A percentile compares a stretch with the other conserved stretches of the same genome.
Evolutionary conservation across 768 basidiomycete species (phyloP).

Genomic region (Tricholomella constricta): DNA sequence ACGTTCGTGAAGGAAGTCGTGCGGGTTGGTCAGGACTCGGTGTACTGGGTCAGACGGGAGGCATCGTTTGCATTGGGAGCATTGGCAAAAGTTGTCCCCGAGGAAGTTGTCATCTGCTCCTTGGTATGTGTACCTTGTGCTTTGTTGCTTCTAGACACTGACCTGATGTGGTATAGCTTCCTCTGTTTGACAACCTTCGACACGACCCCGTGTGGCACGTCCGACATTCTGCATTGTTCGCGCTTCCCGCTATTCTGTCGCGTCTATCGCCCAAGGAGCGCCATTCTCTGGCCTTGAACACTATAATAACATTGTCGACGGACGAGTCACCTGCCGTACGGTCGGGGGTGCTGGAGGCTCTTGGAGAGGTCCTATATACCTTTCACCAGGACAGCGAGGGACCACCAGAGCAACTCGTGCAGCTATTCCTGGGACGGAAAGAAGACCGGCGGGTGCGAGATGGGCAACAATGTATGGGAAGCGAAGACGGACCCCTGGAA

Average conservation of each 20-base stretch:
- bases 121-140: conserved; percentile 47
- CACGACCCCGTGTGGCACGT: conserved; percentile 79
- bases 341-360: conserved; percentile 77
- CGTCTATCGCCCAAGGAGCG: conserved; percentile 62
- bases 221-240: conserved; percentile 84
- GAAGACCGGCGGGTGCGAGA: conserved; percentile 43
- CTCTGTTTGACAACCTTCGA: conserved; percentile 72
- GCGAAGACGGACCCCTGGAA: conserved; percentile 25
- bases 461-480: conserved; percentile 32
- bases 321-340: conserved; percentile 73
- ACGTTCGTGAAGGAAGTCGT: conserved; percentile 78
- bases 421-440: conserved; percentile 71
- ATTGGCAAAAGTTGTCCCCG: conserved; percentile 84
- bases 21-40: conserved; percentile 61
- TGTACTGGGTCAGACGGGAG: conserved; percentile 82
- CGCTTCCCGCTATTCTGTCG: conserved; percentile 77
- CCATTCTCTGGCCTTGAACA: conserved; percentile 64
- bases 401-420: conserved; percentile 73
- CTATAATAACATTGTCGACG: conserved; percentile 58
- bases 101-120: conserved; percentile 63
- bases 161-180: conserved; percentile 61
- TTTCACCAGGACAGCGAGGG: conserved; percentile 67
- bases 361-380: conserved; percentile 87
- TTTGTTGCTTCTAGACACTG: background rate
- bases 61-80: conserved; percentile 88